Evolutionary conservation across 176 grass and related monocot species (phyloP).

Genomic region (Bothriochloa decipiens): DNA sequence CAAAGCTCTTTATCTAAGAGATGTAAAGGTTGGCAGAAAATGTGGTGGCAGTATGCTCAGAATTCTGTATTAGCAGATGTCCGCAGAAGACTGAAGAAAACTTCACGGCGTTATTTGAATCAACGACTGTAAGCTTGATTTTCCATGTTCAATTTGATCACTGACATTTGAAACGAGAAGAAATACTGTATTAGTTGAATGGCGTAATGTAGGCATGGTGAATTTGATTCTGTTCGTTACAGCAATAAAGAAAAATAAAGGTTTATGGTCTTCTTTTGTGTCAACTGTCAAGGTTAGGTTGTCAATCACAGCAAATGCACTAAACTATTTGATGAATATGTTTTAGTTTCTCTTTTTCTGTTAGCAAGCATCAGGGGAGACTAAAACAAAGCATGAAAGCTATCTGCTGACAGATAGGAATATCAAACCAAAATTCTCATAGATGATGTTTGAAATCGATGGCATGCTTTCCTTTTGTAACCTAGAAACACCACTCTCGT

Average conservation of each 20-base stretch:
- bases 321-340: conserved; percentile 25
- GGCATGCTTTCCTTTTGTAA: conserved; percentile 23
- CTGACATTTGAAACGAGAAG: conserved; percentile 18
- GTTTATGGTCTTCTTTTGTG: conserved; percentile 11
- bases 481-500: neutral
- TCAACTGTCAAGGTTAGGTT: conserved; percentile 37
- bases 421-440: conserved; percentile 25
- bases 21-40: conserved; percentile 82
- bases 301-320: conserved; percentile 32
- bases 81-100: conserved; percentile 68
- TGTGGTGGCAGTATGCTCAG: conserved; percentile 87
- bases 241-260: conserved; percentile 18
- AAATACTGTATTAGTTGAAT: conserved; percentile 14
- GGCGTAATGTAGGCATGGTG: neutral
- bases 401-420: conserved; percentile 36
- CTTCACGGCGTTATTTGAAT: conserved; percentile 74
- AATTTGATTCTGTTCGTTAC: conserved; percentile 33
- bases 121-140: conserved; percentile 77
- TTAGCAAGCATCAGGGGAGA: conserved; percentile 32
- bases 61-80: conserved; percentile 75
- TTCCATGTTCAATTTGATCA: conserved; percentile 35
- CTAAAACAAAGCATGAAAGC: neutral
- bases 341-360: conserved; percentile 24
- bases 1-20: conserved; percentile 70
- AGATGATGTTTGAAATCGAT: conserved; percentile 29